Evolutionary conservation across 345 rosid species (phyloP), one percentile per base, ranked within the genome.

Genomic region (Syzygium oleosum): DNA sequence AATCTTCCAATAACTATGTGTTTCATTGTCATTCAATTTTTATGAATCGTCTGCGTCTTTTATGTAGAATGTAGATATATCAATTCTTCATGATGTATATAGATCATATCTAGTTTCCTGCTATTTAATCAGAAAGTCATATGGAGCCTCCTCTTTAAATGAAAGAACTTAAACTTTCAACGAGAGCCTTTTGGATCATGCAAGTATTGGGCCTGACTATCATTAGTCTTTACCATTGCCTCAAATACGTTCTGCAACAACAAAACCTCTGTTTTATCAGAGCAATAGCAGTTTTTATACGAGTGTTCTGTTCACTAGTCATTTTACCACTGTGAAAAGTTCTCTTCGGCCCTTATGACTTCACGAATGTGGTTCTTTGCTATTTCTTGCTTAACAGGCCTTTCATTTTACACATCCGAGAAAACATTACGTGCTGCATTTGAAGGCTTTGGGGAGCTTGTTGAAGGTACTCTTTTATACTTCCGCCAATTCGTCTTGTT

Each of bases 401-500:
- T 97, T 85, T 97, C 99, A 46, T 97, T 97, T 91, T 97, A 97
- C 90, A 96, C 99, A 49, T 97, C 99, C 2, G 99, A 96, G 94
- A 97, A 96, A 92, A 97, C 99, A 85, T 88, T 97, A 55, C 95
- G 96, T 23, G 93, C 96, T 80, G 98, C 98, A 88, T 97, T 96
- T 91, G 97, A 97, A 90, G 96, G 95, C 52, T 96, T 96, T 5
- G 99, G 99, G 55, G 97, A 95, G 87, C 95, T 96, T 89, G 97
- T 95, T 27, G 95, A 96, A 95, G 99, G 99, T 95, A 92, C 49
- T 73, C 80, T 68, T 34, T 31, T 9, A 34, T 34, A 17, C 22
- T 53, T 56, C 41, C 3, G 9, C 41, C 73, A 8, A 13, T 87
- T 87, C 21, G 14, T 25, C 54, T 78, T 23, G 80, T 27, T 41